Evolutionary conservation across 805 yeast species (phyloP).

Genomic region (Blastobotrys robertii): DNA sequence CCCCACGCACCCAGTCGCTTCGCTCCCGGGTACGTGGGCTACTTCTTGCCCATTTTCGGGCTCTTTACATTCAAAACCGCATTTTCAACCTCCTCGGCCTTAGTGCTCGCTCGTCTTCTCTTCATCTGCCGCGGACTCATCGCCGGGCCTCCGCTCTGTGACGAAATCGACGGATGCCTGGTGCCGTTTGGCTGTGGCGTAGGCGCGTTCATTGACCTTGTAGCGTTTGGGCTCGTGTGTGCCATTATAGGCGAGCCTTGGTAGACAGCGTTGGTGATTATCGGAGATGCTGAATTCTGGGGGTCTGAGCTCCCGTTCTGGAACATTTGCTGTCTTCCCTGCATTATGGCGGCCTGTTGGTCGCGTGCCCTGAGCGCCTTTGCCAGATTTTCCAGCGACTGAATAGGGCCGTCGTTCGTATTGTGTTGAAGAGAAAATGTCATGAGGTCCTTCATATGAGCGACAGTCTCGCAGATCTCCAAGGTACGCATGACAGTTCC

Average conservation of each 20-base stretch:
- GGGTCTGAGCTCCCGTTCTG: conserved; percentile 21
- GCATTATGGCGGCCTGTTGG: too few species aligned
- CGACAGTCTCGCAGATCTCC: conserved; percentile 73
- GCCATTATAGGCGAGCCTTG: too few species aligned
- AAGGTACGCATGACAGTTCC: conserved; percentile 57
- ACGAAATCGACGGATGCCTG: too few species aligned
- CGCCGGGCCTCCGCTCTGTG: too few species aligned
- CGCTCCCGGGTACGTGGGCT: neutral
- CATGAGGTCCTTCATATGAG: conserved; percentile 58
- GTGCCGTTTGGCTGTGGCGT: too few species aligned
- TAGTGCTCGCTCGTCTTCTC: conserved; percentile 2
- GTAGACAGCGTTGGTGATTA: too few species aligned
- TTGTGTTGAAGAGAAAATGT: conserved; percentile 34
- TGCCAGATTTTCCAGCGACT: conserved; percentile 22
- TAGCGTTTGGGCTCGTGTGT: too few species aligned
- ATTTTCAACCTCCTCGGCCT: neutral
- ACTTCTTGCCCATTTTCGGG: conserved; percentile 2
- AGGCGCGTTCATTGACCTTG: too few species aligned
- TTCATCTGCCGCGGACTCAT: too few species aligned
- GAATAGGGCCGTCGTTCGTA: conserved; percentile 17
- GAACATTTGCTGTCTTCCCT: conserved; percentile 8
- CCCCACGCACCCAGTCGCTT: neutral
- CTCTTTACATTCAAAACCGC: neutral
- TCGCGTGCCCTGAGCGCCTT: conserved; percentile 7
- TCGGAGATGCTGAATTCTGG: conserved; percentile 5